phyloP scores from a whole-genome alignment of 2,329 filamentous ascomycete species.

The Arthrinium puccinioides region DNA sequence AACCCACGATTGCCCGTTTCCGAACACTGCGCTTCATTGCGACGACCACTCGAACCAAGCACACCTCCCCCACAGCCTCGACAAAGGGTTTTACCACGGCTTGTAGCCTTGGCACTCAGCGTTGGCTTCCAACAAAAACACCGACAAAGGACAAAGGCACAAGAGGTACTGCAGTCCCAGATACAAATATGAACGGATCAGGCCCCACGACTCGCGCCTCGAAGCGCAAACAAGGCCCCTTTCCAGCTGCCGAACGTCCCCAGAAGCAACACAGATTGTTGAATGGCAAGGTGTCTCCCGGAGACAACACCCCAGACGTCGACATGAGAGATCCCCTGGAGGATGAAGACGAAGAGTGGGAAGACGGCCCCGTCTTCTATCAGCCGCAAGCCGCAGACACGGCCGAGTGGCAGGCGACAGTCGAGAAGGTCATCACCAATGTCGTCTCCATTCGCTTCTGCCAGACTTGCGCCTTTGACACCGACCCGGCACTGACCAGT shows the following conservation, averaged over 20 bases:
- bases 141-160: too few relatives aligned
- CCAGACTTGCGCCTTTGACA: conserved; percentile 96
- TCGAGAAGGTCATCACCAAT: conserved; percentile 87
- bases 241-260: conserved; percentile 32
- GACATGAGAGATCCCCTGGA: conserved; percentile 18
- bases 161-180: background rate
- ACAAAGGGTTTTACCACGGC: background rate
- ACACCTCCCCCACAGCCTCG: background rate
- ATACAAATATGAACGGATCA: background rate
- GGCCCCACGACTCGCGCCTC: conserved; percentile 2
- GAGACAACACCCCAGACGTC: conserved; percentile 41
- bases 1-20: too few relatives aligned
- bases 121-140: background rate
- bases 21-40: background rate
- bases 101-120: background rate
- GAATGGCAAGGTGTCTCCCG: conserved; percentile 42
- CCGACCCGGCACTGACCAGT: conserved; percentile 86
- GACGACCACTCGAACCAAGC: background rate
- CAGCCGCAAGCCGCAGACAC: conserved; percentile 44
- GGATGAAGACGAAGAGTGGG: conserved; percentile 33
- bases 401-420: conserved; percentile 90
- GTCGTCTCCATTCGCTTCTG: conserved; percentile 99
- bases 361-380: conserved; percentile 32
- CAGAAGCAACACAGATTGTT: conserved; percentile 34
- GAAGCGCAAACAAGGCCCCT: conserved; percentile 16